Evolutionary conservation across 169 alveolate species (phyloP).

Genomic region (Eimeria necatrix): DNA sequence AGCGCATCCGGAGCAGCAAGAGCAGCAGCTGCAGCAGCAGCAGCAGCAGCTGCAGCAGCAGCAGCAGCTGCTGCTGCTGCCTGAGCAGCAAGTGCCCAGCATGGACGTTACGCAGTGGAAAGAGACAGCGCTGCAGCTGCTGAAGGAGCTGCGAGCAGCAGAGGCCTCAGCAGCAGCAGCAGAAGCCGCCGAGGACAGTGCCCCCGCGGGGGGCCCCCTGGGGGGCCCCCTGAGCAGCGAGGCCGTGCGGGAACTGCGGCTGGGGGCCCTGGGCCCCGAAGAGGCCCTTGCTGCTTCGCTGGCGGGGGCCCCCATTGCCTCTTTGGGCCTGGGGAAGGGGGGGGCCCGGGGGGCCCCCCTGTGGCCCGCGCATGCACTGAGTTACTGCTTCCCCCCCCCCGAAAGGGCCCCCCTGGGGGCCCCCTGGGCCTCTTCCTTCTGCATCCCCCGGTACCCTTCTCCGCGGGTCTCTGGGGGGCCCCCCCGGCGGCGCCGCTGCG

Average conservation of each 20-base stretch:
- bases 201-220: too few relatives aligned
- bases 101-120: not conserved
- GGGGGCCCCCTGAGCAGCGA: not conserved
- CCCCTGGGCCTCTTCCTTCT: not conserved
- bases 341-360: not conserved
- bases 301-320: not conserved
- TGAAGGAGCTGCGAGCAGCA: not conserved
- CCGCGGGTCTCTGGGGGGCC: not conserved
- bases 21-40: not conserved
- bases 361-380: not conserved
- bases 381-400: not conserved
- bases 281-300: not conserved
- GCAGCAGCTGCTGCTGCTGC: too few relatives aligned
- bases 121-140: not conserved
- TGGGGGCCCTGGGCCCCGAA: not conserved
- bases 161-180: conserved; percentile 15
- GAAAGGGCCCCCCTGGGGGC: not conserved
- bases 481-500: not conserved
- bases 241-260: not conserved
- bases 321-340: not conserved
- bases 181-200: not conserved
- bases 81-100: not conserved
- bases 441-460: not conserved
- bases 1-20: not conserved
- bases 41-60: not conserved